These are phyloP conservation scores for Claviceps sp. DNA, from an alignment of 2,329 filamentous ascomycete species.

Conservation along the genomic window DNA sequence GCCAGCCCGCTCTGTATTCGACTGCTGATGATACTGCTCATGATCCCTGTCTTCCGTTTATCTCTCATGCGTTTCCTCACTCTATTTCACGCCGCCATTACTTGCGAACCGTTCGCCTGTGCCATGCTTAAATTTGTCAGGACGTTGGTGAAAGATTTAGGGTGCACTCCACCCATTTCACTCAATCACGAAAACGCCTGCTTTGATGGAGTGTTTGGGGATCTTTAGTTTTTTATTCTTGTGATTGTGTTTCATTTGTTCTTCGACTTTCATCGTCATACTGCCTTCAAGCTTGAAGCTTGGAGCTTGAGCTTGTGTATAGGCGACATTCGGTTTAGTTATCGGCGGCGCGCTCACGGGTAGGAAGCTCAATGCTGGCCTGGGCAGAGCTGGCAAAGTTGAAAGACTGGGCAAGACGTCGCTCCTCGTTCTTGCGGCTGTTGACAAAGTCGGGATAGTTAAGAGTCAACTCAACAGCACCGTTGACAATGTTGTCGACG, in stretches of 20 bases:
- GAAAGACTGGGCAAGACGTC: conserved; percentile 31
- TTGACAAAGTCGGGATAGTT: conserved; percentile 98
- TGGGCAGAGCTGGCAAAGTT: conserved; percentile 20
- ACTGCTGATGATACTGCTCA: neutral
- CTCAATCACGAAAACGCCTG: neutral
- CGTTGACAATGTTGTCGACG: conserved; percentile 78
- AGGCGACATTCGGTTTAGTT: conserved; percentile 11
- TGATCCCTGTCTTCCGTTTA: neutral
- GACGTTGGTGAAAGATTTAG: neutral
- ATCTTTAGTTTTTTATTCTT: neutral
- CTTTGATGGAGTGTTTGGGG: neutral
- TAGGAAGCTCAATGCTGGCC: conserved; percentile 25
- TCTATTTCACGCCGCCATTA: conserved; percentile 1
- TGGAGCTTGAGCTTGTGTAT: neutral
- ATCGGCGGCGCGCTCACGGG: conserved; percentile 15
- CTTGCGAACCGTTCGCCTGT: neutral
- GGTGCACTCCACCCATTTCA: neutral
- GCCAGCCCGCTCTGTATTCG: neutral
- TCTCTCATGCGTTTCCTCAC: neutral
- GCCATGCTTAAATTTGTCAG: neutral
- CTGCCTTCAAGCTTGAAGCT: neutral
- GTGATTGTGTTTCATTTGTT: no score
- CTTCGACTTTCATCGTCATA: no score
- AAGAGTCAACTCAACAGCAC: conserved; percentile 79
- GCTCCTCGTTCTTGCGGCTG: conserved; percentile 46